phyloP scores from a whole-genome alignment of 352 stramenopile species.

The Thalassiosira hispida region DNA sequence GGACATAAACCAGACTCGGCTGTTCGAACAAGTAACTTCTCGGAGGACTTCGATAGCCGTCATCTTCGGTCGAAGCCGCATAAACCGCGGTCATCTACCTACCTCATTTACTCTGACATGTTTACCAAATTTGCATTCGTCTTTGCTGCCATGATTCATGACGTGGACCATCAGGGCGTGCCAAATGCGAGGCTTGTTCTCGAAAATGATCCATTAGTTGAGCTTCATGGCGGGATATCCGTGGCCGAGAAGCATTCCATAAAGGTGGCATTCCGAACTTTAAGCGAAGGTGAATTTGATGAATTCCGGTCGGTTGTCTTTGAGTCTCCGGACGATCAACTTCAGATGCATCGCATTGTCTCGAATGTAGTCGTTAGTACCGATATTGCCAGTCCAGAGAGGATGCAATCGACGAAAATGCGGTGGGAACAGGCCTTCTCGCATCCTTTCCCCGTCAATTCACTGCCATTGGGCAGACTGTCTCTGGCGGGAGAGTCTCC shows the following conservation, averaged over 20 bases:
- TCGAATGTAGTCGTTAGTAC: conserved; percentile 77
- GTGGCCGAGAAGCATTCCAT: conserved; percentile 77
- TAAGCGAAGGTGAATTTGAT: conserved; percentile 61
- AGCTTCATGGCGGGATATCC: conserved; percentile 71
- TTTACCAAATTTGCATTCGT: conserved; percentile 69
- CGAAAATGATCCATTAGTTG: conserved; percentile 70
- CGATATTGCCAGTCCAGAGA: conserved; percentile 78
- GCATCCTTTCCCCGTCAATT: conserved; percentile 1
- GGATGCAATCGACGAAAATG: conserved; percentile 71
- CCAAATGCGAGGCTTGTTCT: conserved; percentile 72
- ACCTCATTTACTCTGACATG: conserved; percentile 64
- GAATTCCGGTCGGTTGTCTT: conserved; percentile 61
- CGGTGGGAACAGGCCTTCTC: conserved; percentile 82
- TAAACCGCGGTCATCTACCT: conserved; percentile 11
- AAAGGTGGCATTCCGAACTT: conserved; percentile 71
- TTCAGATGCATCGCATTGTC: conserved; percentile 35
- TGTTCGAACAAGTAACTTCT: background rate
- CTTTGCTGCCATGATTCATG: conserved; percentile 77
- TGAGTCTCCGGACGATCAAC: conserved; percentile 58
- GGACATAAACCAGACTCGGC: too few relatives aligned
- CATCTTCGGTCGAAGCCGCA: background rate
- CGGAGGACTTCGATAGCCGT: background rate
- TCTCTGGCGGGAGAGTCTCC: conserved; percentile 23
- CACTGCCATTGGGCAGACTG: conserved; percentile 18
- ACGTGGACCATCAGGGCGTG: conserved; percentile 79